These are phyloP conservation scores for Sphagnum fallax DNA, from an alignment of 228 moss, liverwort and hornwort species.

Conservation along the genomic window DNA sequence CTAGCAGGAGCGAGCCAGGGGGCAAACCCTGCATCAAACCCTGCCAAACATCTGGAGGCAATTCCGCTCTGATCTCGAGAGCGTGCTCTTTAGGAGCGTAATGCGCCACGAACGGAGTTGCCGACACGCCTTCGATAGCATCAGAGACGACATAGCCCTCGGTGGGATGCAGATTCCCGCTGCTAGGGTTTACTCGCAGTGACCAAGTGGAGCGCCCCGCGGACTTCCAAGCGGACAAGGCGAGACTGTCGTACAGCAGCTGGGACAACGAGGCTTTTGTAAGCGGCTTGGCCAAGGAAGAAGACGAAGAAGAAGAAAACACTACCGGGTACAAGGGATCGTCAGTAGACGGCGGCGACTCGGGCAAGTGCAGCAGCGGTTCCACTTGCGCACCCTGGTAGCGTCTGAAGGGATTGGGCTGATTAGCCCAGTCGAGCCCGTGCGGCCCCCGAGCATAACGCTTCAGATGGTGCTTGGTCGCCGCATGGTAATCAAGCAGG, in stretches of 20 bases:
- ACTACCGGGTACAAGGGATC: conserved; percentile 35
- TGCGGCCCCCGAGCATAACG: conserved; percentile 63
- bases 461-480: conserved; percentile 63
- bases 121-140: conserved; percentile 50
- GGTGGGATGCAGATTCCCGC: conserved; percentile 81
- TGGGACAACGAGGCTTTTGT: conserved; percentile 38
- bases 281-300: conserved; percentile 10
- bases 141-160: conserved; percentile 77
- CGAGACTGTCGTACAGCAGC: conserved; percentile 65
- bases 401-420: conserved; percentile 75
- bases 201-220: conserved; percentile 74
- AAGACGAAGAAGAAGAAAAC: conserved; percentile 25
- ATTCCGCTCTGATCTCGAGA: conserved; percentile 63
- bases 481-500: conserved; percentile 56
- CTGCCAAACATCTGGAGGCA: conserved; percentile 48
- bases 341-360: conserved; percentile 11
- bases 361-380: conserved; percentile 34
- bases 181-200: conserved; percentile 77
- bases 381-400: conserved; percentile 49
- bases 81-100: conserved; percentile 78
- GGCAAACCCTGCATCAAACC: conserved; percentile 45
- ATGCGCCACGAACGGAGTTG: conserved; percentile 58
- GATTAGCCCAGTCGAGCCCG: conserved; percentile 76
- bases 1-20: conserved; percentile 48
- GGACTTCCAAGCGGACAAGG: conserved; percentile 77